Conservation (phyloP, 768 basidiomycete species). For the Rhodocollybia butyracea region DNA sequence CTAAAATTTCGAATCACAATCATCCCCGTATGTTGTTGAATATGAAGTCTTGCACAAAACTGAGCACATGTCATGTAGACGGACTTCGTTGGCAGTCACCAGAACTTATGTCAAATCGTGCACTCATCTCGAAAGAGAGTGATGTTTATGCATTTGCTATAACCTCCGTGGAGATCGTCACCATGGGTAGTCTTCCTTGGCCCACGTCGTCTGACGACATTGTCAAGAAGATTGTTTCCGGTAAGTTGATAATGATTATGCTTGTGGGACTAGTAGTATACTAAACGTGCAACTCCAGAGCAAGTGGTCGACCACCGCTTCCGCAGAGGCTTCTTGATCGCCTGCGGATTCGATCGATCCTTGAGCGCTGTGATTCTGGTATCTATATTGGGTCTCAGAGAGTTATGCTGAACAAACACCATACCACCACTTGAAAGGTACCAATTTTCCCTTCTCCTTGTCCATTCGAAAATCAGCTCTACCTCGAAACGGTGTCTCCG, state of each 20-base stretch:
- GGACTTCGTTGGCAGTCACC: constrained; percentile 46
- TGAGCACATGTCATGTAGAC: constrained; percentile 14
- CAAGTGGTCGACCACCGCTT: background rate
- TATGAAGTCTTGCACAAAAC: background rate
- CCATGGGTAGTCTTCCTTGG: constrained; percentile 37
- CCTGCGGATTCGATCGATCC: background rate
- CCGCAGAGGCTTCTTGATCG: background rate
- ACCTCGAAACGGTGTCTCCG: constrained; percentile 35
- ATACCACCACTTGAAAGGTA: constrained; percentile 45
- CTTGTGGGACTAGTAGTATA: background rate
- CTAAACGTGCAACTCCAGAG: background rate
- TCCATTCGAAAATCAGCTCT: constrained; percentile 40
- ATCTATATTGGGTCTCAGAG: too few relatives aligned
- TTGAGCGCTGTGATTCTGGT: background rate
- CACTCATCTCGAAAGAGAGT: constrained; percentile 25
- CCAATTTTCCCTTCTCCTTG: constrained; percentile 23
- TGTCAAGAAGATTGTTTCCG: constrained; percentile 25
- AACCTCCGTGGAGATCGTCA: constrained; percentile 36
- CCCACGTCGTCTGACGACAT: constrained; percentile 21
- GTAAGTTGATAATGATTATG: constrained; percentile 11
- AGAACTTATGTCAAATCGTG: constrained; percentile 29
- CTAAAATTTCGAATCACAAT: constrained; percentile 36
- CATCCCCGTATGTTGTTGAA: constrained; percentile 17
- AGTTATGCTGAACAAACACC: too few relatives aligned
- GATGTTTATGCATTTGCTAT: constrained; percentile 48